Base-by-base conservation (phyloP, 768 basidiomycete species). In the Suillus clintonianus region DNA sequence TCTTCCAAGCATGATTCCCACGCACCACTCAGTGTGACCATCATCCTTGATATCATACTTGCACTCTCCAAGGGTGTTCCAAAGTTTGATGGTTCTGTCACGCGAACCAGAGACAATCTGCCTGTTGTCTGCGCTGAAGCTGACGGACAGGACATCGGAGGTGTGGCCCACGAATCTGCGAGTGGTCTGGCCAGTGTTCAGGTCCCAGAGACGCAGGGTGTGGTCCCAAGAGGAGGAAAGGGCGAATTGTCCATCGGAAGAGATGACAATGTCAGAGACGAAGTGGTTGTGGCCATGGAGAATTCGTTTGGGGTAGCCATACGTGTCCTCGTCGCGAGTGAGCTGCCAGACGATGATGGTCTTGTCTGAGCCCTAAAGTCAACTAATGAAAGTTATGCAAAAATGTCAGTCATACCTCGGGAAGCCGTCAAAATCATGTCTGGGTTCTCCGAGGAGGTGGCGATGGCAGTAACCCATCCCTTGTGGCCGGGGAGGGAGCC, bases 51-150 rank as follows among this genome's bases (percentile, higher is more conserved):
- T 99, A 78, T 99, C 94, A 78, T 95, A 99, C 80, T 99, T 99
- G 86, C 97, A 99, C 81, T 99, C 97, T 74, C 97, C 97, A 68
- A 99, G 89, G 65, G 97, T 99, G 84, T 99, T 99, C 97, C 97
- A 99, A 74, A 99, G 92, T 80, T 99, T 99, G 86, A 99, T 99
- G 45, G 92, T 89, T 77, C 85, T 85, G 87, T 99, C 97, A 69
- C 97, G 92, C 66, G 95, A 96, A 61, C 95, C 97, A 59, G 95
- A 97, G 71, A 99, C 97, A 77, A 99, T 99, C 79, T 99, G 97
- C 77, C 97, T 85, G 89, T 99, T 99, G 82, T 99, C 97, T 64
- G 97, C 97, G 69, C 93, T 95, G 89, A 99, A 99, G 80, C 94
- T 97, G 82, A 99, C 97, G 69, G 95, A 97, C 64, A 99, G 87